Conservation (phyloP, 2,329 filamentous ascomycete genomes). For the Coniella lustricola region DNA sequence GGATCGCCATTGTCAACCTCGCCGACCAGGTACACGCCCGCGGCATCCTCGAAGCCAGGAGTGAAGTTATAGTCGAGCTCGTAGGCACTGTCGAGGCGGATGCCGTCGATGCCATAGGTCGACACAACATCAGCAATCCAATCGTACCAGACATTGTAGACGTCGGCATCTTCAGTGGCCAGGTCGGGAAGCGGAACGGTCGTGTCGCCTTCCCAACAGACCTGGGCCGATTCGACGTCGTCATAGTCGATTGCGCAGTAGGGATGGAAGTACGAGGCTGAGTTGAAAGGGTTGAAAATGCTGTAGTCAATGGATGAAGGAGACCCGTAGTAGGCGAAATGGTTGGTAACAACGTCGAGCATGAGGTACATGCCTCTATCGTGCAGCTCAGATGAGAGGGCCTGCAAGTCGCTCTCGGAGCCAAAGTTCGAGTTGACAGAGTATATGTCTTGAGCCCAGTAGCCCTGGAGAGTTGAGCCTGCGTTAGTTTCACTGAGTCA, state of each 20-base stretch:
- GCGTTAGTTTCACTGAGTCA: too few species aligned
- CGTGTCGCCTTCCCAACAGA: conserved; percentile 43
- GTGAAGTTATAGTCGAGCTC: conserved; percentile 43
- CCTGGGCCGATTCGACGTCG: conserved; percentile 32
- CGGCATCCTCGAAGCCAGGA: conserved; percentile 34
- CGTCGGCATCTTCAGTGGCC: conserved; percentile 35
- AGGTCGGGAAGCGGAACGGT: conserved; percentile 45
- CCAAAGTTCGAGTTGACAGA: conserved; percentile 43
- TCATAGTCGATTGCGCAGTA: conserved; percentile 47
- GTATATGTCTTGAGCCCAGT: conserved; percentile 46
- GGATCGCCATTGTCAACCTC: conserved; percentile 44
- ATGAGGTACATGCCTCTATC: conserved; percentile 45
- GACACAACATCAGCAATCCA: conserved; percentile 42
- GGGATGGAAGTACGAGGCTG: conserved; percentile 45
- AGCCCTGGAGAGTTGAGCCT: conserved; percentile 33
- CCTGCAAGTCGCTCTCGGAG: conserved; percentile 39
- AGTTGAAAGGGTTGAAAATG: conserved; percentile 47
- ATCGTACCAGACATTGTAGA: conserved; percentile 35
- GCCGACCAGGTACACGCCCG: conserved; percentile 42
- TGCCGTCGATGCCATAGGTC: conserved; percentile 46
- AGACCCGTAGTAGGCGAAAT: conserved; percentile 46
- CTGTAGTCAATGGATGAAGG: conserved; percentile 44
- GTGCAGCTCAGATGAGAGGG: conserved; percentile 44
- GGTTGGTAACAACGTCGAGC: conserved; percentile 53
- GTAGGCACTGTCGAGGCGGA: conserved; percentile 43